These are phyloP conservation scores for Metschnikowia reukaufii DNA, from an alignment of 805 yeast species.

Conservation along the genomic window DNA sequence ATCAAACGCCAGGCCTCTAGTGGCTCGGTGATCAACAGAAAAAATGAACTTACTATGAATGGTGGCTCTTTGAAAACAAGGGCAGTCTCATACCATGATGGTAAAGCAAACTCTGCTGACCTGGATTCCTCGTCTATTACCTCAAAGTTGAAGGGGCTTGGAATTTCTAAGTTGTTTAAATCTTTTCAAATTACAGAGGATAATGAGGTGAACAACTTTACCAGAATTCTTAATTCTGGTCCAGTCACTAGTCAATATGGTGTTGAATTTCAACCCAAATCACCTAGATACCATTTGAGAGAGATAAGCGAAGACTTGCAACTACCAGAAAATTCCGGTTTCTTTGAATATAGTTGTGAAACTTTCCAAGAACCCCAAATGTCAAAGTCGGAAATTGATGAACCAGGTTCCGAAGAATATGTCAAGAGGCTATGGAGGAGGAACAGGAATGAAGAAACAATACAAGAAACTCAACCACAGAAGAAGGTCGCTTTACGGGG, in stretches of 20 bases:
- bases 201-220: conserved; percentile 37
- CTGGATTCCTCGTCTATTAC: conserved; percentile 34
- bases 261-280: conserved; percentile 51
- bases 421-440: conserved; percentile 84
- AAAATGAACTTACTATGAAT: conserved; percentile 28
- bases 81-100: conserved; percentile 28
- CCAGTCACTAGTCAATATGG: conserved; percentile 40
- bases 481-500: conserved; percentile 81
- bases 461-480: conserved; percentile 87
- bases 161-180: conserved; percentile 37
- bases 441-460: conserved; percentile 81
- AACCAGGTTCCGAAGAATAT: conserved; percentile 87
- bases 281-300: conserved; percentile 52
- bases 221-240: conserved; percentile 37
- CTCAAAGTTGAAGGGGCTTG: conserved; percentile 32
- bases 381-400: conserved; percentile 80
- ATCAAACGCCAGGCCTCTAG: conserved; percentile 24
- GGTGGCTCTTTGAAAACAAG: conserved; percentile 31
- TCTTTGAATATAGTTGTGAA: conserved; percentile 77
- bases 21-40: conserved; percentile 23
- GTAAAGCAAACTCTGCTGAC: conserved; percentile 28
- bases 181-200: conserved; percentile 43
- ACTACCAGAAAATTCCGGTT: conserved; percentile 59
- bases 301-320: conserved; percentile 38
- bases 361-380: conserved; percentile 96